A percentile compares a stretch with the other conserved stretches of the same genome.
These are phyloP conservation scores for Hypoxylon sp. DNA, from an alignment of 2,329 filamentous ascomycete species.

Conservation along the genomic window DNA sequence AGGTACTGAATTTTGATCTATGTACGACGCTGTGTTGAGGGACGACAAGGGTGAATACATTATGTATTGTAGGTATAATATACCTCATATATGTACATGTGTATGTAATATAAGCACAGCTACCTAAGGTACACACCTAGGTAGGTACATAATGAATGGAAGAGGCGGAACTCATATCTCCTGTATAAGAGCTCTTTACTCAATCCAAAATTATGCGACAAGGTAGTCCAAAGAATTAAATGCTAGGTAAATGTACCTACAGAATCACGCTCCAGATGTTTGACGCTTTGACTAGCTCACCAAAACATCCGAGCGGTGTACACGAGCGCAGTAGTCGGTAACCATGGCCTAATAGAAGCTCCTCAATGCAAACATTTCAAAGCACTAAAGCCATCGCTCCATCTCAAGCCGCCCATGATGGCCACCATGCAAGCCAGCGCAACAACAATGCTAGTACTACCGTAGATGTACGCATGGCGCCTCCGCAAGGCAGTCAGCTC, in stretches of 20 bases:
- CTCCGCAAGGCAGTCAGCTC: constrained; percentile 68
- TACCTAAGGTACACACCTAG: no score
- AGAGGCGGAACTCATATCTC: background rate
- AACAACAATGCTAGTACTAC: constrained; percentile 68
- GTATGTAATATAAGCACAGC: no score
- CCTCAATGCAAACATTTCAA: constrained; percentile 56
- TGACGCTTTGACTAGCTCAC: background rate
- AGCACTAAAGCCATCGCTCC: constrained; percentile 70
- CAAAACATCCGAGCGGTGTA: background rate
- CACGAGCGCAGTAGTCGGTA: background rate
- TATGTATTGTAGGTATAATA: no score
- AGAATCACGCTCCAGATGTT: background rate
- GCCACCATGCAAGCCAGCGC: constrained; percentile 72
- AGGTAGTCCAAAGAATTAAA: background rate
- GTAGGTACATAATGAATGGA: background rate
- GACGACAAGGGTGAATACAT: no score
- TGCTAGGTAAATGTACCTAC: background rate
- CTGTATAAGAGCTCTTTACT: background rate
- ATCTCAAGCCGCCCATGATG: constrained; percentile 81
- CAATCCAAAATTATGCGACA: background rate
- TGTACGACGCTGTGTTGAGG: no score
- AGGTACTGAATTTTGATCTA: no score
- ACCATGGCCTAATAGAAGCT: background rate
- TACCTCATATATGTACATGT: no score
- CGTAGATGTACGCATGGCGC: constrained; percentile 75